phyloP scores from a whole-genome alignment of 192 early-diverging fungal genomes.

The Coemansia sp. region DNA sequence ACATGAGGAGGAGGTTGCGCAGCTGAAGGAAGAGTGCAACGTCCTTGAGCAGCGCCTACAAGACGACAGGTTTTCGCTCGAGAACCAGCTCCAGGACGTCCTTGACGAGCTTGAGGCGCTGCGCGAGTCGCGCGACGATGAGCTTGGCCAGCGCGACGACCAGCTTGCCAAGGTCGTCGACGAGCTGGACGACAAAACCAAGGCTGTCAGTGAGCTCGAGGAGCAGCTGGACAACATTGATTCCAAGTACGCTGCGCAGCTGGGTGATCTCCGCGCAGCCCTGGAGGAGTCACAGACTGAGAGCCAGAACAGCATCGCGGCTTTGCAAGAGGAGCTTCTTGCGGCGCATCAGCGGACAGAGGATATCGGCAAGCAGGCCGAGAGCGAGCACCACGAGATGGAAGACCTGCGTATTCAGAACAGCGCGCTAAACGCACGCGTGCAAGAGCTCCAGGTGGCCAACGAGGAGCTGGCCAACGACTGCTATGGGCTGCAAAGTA shows the following conservation, averaged over 20 bases:
- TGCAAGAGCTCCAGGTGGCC: constrained; percentile 14
- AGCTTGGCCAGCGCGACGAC: neutral
- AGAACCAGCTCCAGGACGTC: constrained; percentile 20
- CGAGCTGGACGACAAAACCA: constrained; percentile 11
- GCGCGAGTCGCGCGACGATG: constrained; percentile 4
- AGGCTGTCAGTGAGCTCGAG: constrained; percentile 5
- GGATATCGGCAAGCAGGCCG: neutral
- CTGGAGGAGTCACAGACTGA: constrained; percentile 14
- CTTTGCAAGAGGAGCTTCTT: constrained; percentile 15
- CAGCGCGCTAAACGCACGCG: constrained; percentile 6
- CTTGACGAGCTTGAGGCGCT: constrained; percentile 20
- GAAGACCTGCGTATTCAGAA: constrained; percentile 25
- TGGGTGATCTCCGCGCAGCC: constrained; percentile 12
- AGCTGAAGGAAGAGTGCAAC: constrained; percentile 23
- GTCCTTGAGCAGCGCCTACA: constrained; percentile 26
- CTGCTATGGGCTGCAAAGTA: constrained; percentile 16
- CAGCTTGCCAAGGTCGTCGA: constrained; percentile 10
- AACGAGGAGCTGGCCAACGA: constrained; percentile 16
- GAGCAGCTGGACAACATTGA: constrained; percentile 17
- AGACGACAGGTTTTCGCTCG: constrained; percentile 21
- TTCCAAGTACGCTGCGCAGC: neutral
- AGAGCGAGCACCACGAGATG: constrained; percentile 8
- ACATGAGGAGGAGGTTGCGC: constrained; percentile 22
- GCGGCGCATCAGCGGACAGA: constrained; percentile 11
- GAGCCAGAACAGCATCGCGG: neutral